These are phyloP conservation scores for Russula compacta DNA, from an alignment of 768 basidiomycete species.

Conservation along the genomic window DNA sequence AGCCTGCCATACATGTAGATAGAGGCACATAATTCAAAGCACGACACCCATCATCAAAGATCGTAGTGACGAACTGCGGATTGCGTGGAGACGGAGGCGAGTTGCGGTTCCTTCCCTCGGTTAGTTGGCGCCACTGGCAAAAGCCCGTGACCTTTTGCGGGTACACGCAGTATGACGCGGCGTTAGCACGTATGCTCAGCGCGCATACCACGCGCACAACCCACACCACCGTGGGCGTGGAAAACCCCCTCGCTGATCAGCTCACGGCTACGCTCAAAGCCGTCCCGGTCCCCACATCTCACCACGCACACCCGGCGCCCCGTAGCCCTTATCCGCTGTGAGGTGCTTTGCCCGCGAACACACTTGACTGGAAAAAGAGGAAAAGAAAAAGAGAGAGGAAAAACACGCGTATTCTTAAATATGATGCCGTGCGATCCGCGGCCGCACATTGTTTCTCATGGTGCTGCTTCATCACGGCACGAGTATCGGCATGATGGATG, in stretches of 20 bases:
- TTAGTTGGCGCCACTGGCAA: constrained; percentile 4
- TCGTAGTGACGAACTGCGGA: not conserved
- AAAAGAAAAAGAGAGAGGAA: too few relatives aligned
- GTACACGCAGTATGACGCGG: constrained; percentile 1
- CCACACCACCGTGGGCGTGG: too few relatives aligned
- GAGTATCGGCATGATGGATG: not conserved
- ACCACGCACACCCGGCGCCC: not conserved
- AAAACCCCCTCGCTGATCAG: too few relatives aligned
- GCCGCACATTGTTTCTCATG: not conserved
- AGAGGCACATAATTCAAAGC: constrained; percentile 14
- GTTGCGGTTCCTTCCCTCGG: not conserved
- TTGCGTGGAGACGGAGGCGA: not conserved
- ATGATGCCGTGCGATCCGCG: constrained; percentile 9
- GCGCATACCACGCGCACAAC: not conserved
- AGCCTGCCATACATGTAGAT: constrained; percentile 14
- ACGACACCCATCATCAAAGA: not conserved
- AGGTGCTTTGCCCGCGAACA: not conserved
- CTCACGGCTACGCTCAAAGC: not conserved
- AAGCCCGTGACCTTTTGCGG: constrained; percentile 13
- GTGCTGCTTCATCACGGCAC: not conserved
- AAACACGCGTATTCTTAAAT: not conserved
- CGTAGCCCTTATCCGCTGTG: not conserved
- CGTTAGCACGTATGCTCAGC: constrained; percentile 15
- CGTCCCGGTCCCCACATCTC: not conserved
- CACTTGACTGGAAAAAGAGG: not conserved